Percentiles rank a stretch among this genome's conserved stretches.
Evolutionary conservation across 306 rosid genomes (phyloP).

Genomic region (Rosa lucieae): DNA sequence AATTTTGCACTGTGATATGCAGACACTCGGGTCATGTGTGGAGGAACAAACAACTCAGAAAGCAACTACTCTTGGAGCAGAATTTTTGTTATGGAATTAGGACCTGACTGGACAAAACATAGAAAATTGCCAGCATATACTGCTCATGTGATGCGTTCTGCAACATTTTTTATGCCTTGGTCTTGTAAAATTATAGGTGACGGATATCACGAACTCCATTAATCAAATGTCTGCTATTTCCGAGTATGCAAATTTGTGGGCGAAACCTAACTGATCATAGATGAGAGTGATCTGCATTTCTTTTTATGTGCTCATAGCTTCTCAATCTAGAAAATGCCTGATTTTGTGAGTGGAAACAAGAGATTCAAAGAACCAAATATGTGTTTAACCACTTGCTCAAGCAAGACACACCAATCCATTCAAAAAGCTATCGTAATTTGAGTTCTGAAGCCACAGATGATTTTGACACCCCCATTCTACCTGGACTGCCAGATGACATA

Average conservation of each 20-base stretch:
- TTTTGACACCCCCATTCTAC: constrained; percentile 49
- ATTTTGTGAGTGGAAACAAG: constrained; percentile 61
- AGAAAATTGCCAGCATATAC: constrained; percentile 65
- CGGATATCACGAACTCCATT: constrained; percentile 70
- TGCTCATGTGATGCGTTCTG: constrained; percentile 70
- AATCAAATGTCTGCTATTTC: constrained; percentile 26
- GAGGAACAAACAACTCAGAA: constrained; percentile 37
- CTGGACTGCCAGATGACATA: constrained; percentile 91
- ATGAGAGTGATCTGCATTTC: constrained; percentile 26
- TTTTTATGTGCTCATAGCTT: constrained; percentile 28
- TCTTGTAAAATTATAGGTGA: constrained; percentile 82
- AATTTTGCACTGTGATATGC: constrained; percentile 18
- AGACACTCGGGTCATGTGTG: constrained; percentile 64
- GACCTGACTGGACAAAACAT: constrained; percentile 70
- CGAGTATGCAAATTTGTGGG: constrained; percentile 29
- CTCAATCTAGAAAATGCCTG: constrained; percentile 50
- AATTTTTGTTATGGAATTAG: constrained; percentile 77
- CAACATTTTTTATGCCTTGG: constrained; percentile 88
- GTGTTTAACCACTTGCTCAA: constrained; percentile 51
- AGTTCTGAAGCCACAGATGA: constrained; percentile 37
- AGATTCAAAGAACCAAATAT: constrained; percentile 49
- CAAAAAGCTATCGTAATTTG: constrained; percentile 40
- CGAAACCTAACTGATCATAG: constrained; percentile 23
- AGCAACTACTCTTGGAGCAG: constrained; percentile 41
- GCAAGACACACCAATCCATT: constrained; percentile 38